These are phyloP conservation scores for Exophiala sp. DNA, from an alignment of 2,329 filamentous ascomycete genomes.

Conservation along the genomic window DNA sequence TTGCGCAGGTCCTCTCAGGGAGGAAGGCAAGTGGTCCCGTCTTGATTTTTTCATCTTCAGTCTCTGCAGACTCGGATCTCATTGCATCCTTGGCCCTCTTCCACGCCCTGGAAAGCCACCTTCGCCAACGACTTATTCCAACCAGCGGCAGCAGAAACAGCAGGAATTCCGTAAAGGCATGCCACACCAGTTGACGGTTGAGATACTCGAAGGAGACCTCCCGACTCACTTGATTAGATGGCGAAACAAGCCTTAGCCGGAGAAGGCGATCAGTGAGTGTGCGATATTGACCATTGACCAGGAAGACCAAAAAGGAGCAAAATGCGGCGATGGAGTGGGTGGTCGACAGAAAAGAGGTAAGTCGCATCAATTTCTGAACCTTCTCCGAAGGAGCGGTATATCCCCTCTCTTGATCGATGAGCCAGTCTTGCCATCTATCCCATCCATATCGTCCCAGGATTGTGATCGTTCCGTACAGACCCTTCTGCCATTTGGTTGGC, in stretches of 20 bases:
- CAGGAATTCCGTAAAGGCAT: conserved; percentile 99
- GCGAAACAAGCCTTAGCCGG: conserved; percentile 75
- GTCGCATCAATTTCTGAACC: conserved; percentile 55
- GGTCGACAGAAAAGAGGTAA: conserved; percentile 65
- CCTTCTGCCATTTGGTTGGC: conserved; percentile 78
- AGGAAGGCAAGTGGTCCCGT: conserved; percentile 76
- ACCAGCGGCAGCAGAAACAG: conserved; percentile 95
- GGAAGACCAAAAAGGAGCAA: conserved; percentile 79
- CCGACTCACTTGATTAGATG: conserved; percentile 75
- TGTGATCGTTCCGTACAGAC: conserved; percentile 74
- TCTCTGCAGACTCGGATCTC: conserved; percentile 39
- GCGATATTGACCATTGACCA: conserved; percentile 83
- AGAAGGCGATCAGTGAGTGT: conserved; percentile 83
- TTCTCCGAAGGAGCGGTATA: conserved; percentile 45
- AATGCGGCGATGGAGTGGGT: conserved; percentile 77
- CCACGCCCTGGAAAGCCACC: conserved; percentile 85
- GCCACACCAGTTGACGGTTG: conserved; percentile 96
- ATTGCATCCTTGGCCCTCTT: conserved; percentile 67
- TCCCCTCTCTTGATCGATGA: conserved; percentile 69
- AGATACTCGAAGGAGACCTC: conserved; percentile 97
- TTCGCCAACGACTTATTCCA: conserved; percentile 84
- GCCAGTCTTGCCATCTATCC: conserved; percentile 85
- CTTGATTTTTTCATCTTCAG: conserved; percentile 49
- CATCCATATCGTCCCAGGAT: conserved; percentile 85
- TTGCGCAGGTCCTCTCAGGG: conserved; percentile 89